Base-by-base conservation (phyloP, 2,329 filamentous ascomycete genomes). In the Claviceps maximensis region DNA sequence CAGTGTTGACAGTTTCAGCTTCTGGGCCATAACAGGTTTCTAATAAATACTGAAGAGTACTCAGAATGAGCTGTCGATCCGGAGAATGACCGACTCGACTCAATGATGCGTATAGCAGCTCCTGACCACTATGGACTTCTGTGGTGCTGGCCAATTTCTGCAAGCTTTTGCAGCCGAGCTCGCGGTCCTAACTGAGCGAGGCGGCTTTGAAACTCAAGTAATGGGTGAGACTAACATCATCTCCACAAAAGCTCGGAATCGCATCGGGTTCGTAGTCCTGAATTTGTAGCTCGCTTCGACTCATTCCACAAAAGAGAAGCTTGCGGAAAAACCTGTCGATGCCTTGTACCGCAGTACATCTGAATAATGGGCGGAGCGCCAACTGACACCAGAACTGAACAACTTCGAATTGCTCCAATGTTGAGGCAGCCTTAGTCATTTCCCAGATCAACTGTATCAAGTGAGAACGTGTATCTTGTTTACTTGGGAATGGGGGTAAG, bases 141-240 rank as follows among this genome's bases (percentile, higher is more conserved):
- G 64, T 0, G 74, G 71, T 7, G 71, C 64, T 72, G 72, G 53
- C 74, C 76, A 27, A 69, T 2, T 69, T 65, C 27, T 80, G 71
- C 2, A 95, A 74, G 61, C 83, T 87, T 47, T 81, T 74, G 21
- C 72, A 66, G n/a, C 84, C 84, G 63, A 76, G 62, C 1, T 79
- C 74, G 40, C 68, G 63, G 58, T 90, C 78, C 54, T 73, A 73
- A 19, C 69, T 73, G 47, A 78, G 73, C 2, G 93, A 66, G 0
- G 85, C 80, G 19, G 84, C 73, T 62, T 86, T 89, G 67, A 88
- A 94, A 69, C 87, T 79, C 27, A 94, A 65, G 62, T 88, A 93
- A 38, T 78, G 74, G 2, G 86, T 88, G 60, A 84, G 73, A n/a
- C 47, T 33, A 1, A 81, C 75, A 10, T 87, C 82, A 47, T 79